Evolutionary conservation across 805 yeast genomes (phyloP), one percentile per base, ranked within the genome.

Genomic region (Wickerhamomyces queroliae): DNA sequence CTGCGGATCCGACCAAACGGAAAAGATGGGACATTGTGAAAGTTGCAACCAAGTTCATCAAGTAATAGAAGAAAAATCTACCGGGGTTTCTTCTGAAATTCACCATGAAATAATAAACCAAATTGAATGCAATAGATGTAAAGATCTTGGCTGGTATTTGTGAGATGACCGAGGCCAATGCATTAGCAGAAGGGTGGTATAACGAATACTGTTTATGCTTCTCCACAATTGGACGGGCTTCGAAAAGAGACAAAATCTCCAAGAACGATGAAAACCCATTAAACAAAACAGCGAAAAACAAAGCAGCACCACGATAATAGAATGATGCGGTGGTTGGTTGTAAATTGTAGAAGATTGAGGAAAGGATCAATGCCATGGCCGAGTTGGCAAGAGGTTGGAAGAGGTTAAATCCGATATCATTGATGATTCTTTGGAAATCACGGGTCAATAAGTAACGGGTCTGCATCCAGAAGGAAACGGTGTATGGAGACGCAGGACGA

Each of bases 281-380:
- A 59, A 77, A 79, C 52, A 79, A 63, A 34, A 76, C 68, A 18
- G 83, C 80, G 56, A 80, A 80, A 62, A 83, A 84, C 68, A 83
- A 64, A 34, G 80, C 71, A 31, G 87, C 77, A 49, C 79, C 72
- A 53, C 88, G 65, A 49, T 62, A 66, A 55, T 69, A 77, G 47
- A 79, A 72, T 2, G 77, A 68, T 1, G 50, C 58, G 0, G 84
- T 72, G 21, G 55, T 55, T 22, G 41, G 37, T 45, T 55, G 58
- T 46, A 76, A 51, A 47, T 78, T 74, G 59, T 74, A 78, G 49
- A 76, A 80, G 47, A 80, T 68, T 2, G 85, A 78, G 24, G 80
- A 67, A 33, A 75, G 56, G 28, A 80, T 59, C 41, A 80, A 60
- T 23, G 78, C 76, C 78, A 78, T 76, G 10, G 66, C 49, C 11